Percentiles rank a stretch among this genome's conserved stretches.
Conservation (phyloP, 192 early-diverging fungal species). For the Coemansia sp. region DNA sequence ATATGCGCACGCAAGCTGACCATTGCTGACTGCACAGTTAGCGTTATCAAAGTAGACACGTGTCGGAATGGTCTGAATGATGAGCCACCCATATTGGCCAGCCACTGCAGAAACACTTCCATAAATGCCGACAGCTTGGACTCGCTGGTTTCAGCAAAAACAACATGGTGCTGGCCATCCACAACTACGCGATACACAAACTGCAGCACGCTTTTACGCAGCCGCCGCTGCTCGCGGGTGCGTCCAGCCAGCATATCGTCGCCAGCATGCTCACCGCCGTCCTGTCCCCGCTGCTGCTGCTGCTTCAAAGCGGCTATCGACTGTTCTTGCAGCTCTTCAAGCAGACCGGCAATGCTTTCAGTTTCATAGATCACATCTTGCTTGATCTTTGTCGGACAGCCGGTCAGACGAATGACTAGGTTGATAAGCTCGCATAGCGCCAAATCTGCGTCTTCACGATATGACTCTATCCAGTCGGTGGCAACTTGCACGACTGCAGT, state of each 20-base stretch:
- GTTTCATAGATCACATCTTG: constrained; percentile 59
- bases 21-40: constrained; percentile 65
- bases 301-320: constrained; percentile 28
- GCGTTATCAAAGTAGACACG: constrained; percentile 71
- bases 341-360: constrained; percentile 44
- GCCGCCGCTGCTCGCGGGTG: constrained; percentile 60
- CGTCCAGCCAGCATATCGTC: constrained; percentile 83
- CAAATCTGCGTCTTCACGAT: constrained; percentile 50
- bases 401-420: constrained; percentile 61
- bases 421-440: constrained; percentile 73
- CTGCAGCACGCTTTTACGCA: constrained; percentile 64
- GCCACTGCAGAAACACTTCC: constrained; percentile 64
- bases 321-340: constrained; percentile 59
- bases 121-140: constrained; percentile 50
- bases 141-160: constrained; percentile 58
- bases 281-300: constrained; percentile 5
- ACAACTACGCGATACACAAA: constrained; percentile 63
- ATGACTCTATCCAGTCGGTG: constrained; percentile 70
- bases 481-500: constrained; percentile 61
- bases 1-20: constrained; percentile 65
- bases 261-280: constrained; percentile 10
- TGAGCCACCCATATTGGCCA: constrained; percentile 68
- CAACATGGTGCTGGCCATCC: constrained; percentile 58
- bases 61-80: constrained; percentile 88
- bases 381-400: constrained; percentile 54